Conservation (phyloP, 305 asterid genomes). For the Lippia alba region DNA sequence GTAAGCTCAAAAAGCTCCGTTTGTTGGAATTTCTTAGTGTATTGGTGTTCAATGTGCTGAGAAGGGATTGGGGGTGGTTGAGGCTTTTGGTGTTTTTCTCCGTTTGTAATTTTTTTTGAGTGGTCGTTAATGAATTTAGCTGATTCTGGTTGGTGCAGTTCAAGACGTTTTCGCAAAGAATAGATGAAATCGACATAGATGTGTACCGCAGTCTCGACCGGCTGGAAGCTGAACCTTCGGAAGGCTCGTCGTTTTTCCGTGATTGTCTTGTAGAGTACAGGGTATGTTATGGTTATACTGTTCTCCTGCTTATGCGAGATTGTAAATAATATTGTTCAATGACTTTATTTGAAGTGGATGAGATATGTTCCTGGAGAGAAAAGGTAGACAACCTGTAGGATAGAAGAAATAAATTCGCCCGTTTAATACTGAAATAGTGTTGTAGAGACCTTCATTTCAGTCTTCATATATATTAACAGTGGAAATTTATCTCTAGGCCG, state of each 20-base stretch:
- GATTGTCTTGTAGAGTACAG: conserved; percentile 80
- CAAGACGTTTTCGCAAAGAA: conserved; percentile 66
- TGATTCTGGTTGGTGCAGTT: conserved; percentile 54
- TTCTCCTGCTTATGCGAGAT: too few species aligned
- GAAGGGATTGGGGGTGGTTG: background rate
- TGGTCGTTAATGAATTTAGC: conserved; percentile 14
- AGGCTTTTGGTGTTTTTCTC: background rate
- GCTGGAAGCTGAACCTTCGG: conserved; percentile 64
- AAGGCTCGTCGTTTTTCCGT: conserved; percentile 81
- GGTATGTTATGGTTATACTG: conserved; percentile 42
- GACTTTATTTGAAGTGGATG: too few species aligned
- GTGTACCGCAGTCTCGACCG: conserved; percentile 73
- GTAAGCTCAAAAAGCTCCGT: conserved; percentile 33
- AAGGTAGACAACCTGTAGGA: too few species aligned
- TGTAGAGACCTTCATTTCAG: background rate
- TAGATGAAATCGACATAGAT: conserved; percentile 72
- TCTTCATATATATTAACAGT: background rate
- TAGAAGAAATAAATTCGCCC: too few species aligned
- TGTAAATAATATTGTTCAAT: too few species aligned
- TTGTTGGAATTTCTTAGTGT: background rate
- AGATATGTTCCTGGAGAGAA: too few species aligned
- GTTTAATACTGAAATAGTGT: background rate
- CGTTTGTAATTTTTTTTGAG: background rate
- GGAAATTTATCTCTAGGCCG: background rate
- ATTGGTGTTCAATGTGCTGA: conserved; percentile 7